Evolutionary conservation across 2,329 filamentous ascomycete species (phyloP).

Genomic region (Lachnellula arida): DNA sequence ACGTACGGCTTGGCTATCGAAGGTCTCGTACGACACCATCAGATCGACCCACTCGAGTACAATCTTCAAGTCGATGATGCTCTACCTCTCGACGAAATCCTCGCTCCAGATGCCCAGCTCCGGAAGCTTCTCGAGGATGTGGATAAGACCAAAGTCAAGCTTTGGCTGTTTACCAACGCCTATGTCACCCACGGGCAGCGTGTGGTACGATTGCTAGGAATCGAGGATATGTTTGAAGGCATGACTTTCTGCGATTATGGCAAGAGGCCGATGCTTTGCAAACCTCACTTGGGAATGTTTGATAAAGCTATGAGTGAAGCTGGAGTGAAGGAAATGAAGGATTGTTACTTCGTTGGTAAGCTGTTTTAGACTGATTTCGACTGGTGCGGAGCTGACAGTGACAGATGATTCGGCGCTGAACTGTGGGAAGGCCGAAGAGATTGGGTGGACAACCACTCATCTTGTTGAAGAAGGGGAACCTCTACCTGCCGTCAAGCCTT

Average conservation of each 20-base stretch:
- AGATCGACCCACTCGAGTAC: slow-evolving; percentile 93
- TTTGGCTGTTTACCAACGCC: slow-evolving; percentile 96
- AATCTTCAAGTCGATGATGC: slow-evolving; percentile 94
- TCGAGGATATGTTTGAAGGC: slow-evolving; percentile 90
- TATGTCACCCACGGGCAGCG: slow-evolving; percentile 83
- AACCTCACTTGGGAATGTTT: slow-evolving; percentile 79
- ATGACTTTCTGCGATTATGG: slow-evolving; percentile 93
- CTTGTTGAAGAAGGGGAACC: slow-evolving; percentile 72
- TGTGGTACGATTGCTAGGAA: slow-evolving; percentile 72
- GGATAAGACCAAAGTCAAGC: slow-evolving; percentile 74
- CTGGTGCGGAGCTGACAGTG: background rate
- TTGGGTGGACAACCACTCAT: slow-evolving; percentile 85
- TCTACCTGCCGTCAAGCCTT: slow-evolving; percentile 58
- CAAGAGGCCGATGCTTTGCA: slow-evolving; percentile 71
- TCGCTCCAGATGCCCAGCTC: slow-evolving; percentile 72
- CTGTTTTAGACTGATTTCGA: too few relatives aligned
- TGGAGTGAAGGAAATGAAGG: slow-evolving; percentile 57
- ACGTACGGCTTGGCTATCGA: slow-evolving; percentile 97
- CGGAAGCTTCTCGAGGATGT: slow-evolving; percentile 75
- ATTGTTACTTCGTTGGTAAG: slow-evolving; percentile 92
- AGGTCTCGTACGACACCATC: slow-evolving; percentile 86
- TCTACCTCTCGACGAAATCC: slow-evolving; percentile 76
- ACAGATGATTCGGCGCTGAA: slow-evolving; percentile 84
- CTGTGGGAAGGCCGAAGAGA: slow-evolving; percentile 66
- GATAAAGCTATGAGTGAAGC: slow-evolving; percentile 85